phyloP scores from a whole-genome alignment of 108 stramenopile genomes.

The Phaeodactylum tricornutum region DNA sequence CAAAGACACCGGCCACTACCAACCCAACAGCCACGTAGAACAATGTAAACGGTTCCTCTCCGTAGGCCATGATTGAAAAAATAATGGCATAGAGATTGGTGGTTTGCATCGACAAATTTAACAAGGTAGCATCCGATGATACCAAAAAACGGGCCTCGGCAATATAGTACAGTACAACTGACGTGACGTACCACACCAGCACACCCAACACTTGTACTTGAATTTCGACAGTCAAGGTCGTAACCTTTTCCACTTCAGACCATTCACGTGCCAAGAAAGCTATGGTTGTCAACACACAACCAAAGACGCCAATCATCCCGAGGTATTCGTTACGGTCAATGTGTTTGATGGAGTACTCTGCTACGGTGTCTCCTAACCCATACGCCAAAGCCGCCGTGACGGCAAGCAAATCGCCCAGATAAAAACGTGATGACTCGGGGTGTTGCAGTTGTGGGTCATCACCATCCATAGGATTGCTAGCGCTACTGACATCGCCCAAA shows the following conservation, averaged over 20 bases:
- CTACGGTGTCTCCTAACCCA: slow-evolving; percentile 50
- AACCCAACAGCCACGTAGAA: slow-evolving; percentile 79
- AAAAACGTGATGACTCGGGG: slow-evolving; percentile 6
- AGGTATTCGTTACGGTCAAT: slow-evolving; percentile 58
- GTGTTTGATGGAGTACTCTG: slow-evolving; percentile 50
- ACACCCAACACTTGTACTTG: slow-evolving; percentile 10
- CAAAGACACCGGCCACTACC: slow-evolving; percentile 68
- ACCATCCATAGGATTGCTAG: not conserved
- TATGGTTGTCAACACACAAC: slow-evolving; percentile 31
- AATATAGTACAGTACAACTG: slow-evolving; percentile 36
- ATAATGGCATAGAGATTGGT: slow-evolving; percentile 63
- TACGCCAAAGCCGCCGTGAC: slow-evolving; percentile 45
- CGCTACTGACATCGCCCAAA: not conserved
- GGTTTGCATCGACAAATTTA: slow-evolving; percentile 58
- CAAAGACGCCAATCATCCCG: slow-evolving; percentile 66
- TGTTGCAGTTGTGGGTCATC: not conserved
- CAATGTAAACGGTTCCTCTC: slow-evolving; percentile 30
- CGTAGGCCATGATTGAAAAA: slow-evolving; percentile 25
- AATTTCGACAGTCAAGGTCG: slow-evolving; percentile 1
- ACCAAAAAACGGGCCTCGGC: slow-evolving; percentile 39
- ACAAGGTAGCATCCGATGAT: slow-evolving; percentile 55
- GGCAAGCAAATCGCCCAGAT: slow-evolving; percentile 47
- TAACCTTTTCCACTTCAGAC: slow-evolving; percentile 9
- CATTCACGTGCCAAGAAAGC: slow-evolving; percentile 31
- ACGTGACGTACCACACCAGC: slow-evolving; percentile 32